Base-by-base conservation (phyloP, 352 stramenopile genomes). In the Phytopythium boreale region DNA sequence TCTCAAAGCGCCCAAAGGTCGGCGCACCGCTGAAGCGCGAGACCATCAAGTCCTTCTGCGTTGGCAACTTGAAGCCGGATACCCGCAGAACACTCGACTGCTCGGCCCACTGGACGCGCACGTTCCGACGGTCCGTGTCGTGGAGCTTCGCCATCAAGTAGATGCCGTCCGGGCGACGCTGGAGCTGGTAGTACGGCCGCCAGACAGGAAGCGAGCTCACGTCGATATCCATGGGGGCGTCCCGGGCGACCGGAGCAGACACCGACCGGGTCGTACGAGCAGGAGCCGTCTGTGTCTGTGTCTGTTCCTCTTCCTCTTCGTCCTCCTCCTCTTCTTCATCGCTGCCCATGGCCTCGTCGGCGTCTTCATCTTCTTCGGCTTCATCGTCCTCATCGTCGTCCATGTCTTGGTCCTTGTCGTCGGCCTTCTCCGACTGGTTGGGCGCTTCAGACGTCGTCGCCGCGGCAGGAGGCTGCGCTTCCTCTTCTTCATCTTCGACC, bases 1-100 rank as follows among this genome's bases (percentile, higher is more conserved):
- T 88, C 51, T 89, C 77, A 27, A 91, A 91, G 62, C 80, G 82
- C 31, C 82, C 80, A 44, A 87, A 89, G 3, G 78, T 87, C 24
- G 82, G 78, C 6, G 71, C 52, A 19, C 78, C 80, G 27, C 71
- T 88, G 31, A 88, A 78, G 10, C 70, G 69, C 5, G 82, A 82
- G 61, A 89, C 66, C 31, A 80, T 57, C 10, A 89, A 53, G 50
- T 89, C 82, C 61, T 84, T 88, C 50, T 82, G 72, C 0, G 72
- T 89, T 10, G 80, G 82, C 26, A 81, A 57, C 62, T 85, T 77
- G 68, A 81, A 71, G 59, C 80, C 80, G 26, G 66, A 72, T 51
- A 91, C 64, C 15, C 72, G 72, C 14, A 90, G 61, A 34, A 79
- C 61, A 10, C 78, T 75, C 17, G 56, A 69, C 17, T 76, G 65